phyloP scores from a whole-genome alignment of 352 stramenopile genomes.

The Phytopythium sindhum region DNA sequence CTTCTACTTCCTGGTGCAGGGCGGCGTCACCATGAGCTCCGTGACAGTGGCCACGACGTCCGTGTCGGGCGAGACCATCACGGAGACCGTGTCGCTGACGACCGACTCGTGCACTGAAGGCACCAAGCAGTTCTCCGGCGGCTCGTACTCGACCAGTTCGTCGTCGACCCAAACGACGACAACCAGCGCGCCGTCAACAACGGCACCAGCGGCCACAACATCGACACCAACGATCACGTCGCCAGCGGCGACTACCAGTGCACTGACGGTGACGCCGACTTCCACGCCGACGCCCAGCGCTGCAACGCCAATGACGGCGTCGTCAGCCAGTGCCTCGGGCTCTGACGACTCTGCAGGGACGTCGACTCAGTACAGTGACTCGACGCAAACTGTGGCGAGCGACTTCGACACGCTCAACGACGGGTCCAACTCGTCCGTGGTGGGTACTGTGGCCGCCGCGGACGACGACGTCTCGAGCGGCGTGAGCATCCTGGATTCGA shows the following conservation, averaged over 20 bases:
- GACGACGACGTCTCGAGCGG: constrained; percentile 13
- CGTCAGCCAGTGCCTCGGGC: background rate
- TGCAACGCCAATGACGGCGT: background rate
- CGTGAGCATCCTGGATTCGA: constrained; percentile 30
- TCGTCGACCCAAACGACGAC: constrained; percentile 1
- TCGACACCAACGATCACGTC: background rate
- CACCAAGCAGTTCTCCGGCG: constrained; percentile 34
- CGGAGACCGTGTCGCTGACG: constrained; percentile 52
- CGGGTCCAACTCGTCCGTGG: constrained; percentile 8
- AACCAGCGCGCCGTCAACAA: background rate
- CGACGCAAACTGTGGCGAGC: background rate
- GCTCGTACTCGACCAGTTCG: background rate
- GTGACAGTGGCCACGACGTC: constrained; percentile 52
- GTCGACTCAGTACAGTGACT: background rate
- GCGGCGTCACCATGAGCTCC: constrained; percentile 26
- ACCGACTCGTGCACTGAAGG: constrained; percentile 49
- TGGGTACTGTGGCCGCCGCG: constrained; percentile 8
- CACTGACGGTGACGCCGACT: background rate
- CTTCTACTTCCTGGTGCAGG: constrained; percentile 61
- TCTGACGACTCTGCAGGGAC: background rate
- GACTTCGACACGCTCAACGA: constrained; percentile 11
- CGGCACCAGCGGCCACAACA: background rate
- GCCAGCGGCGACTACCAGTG: background rate
- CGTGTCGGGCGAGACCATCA: constrained; percentile 48
- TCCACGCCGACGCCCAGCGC: background rate